Conservation (phyloP, 2,329 filamentous ascomycete genomes). For the Acrodontium crateriforme region DNA sequence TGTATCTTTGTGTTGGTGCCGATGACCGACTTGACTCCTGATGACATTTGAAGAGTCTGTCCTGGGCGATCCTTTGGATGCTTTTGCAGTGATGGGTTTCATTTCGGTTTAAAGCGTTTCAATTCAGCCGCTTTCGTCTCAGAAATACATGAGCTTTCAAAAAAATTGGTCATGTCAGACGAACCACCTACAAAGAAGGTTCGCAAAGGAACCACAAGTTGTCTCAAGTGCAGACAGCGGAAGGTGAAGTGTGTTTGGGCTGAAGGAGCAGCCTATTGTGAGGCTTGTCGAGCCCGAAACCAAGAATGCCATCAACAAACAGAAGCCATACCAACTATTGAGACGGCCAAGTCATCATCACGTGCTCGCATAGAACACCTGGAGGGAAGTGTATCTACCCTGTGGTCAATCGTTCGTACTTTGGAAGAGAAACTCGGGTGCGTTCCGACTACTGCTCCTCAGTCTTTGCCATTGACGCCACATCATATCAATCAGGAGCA, state of each 20-base stretch:
- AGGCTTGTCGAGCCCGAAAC: not conserved
- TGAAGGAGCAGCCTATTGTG: not conserved
- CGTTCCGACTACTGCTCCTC: not conserved
- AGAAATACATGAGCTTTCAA: not conserved
- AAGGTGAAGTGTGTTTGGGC: slow-evolving; percentile 1
- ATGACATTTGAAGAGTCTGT: not conserved
- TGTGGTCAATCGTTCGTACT: not conserved
- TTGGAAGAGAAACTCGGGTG: not conserved
- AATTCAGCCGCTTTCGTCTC: too few relatives aligned
- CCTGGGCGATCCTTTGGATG: not conserved
- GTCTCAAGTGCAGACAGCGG: slow-evolving; percentile 1
- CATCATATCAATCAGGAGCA: not conserved
- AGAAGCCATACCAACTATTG: not conserved
- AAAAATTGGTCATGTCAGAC: slow-evolving; percentile 1
- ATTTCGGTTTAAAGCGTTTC: too few relatives aligned
- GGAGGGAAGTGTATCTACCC: not conserved
- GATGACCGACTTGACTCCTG: too few relatives aligned
- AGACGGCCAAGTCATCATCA: not conserved
- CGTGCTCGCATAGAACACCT: not conserved
- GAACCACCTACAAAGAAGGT: slow-evolving; percentile 1
- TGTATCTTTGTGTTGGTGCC: not conserved
- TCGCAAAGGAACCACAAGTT: slow-evolving; percentile 1
- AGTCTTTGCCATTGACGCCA: not conserved
- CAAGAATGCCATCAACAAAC: not conserved
- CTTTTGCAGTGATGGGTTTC: not conserved